These are phyloP conservation scores for Mitragyna speciosa DNA, from an alignment of 257 asterid species.

Conservation along the genomic window DNA sequence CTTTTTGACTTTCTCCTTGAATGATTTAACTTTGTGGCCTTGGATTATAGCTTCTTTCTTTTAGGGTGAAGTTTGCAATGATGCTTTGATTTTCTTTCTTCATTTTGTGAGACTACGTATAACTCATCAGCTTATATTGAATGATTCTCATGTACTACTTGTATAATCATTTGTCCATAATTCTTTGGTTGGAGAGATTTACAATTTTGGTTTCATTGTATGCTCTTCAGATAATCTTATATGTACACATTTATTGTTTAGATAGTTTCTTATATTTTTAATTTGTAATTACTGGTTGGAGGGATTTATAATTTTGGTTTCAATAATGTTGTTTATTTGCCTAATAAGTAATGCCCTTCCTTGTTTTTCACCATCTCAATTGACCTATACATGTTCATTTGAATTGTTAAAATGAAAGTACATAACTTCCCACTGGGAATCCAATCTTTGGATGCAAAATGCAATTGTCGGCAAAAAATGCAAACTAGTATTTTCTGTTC, in stretches of 20 bases:
- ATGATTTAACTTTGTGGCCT: neutral
- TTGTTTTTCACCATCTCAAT: neutral
- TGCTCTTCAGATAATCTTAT: neutral
- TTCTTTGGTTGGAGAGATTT: neutral
- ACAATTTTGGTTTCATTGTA: neutral
- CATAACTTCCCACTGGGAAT: neutral
- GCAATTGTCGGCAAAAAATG: neutral
- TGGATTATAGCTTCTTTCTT: neutral
- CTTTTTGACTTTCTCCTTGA: no score
- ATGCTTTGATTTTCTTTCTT: constrained; percentile 14
- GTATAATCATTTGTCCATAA: neutral
- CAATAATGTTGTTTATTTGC: neutral
- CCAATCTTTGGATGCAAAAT: neutral
- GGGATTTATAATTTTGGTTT: neutral
- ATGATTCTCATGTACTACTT: neutral
- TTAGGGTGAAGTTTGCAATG: neutral
- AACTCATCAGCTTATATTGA: neutral
- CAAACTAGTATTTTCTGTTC: neutral
- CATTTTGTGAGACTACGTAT: neutral
- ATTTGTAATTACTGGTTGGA: no score
- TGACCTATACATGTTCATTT: neutral
- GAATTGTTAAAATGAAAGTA: neutral
- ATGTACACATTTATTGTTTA: neutral
- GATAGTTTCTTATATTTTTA: neutral
- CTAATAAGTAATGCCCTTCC: neutral